Conservation (phyloP, 2,329 filamentous ascomycete species). For the Cladosporium austrohemisphaericum region DNA sequence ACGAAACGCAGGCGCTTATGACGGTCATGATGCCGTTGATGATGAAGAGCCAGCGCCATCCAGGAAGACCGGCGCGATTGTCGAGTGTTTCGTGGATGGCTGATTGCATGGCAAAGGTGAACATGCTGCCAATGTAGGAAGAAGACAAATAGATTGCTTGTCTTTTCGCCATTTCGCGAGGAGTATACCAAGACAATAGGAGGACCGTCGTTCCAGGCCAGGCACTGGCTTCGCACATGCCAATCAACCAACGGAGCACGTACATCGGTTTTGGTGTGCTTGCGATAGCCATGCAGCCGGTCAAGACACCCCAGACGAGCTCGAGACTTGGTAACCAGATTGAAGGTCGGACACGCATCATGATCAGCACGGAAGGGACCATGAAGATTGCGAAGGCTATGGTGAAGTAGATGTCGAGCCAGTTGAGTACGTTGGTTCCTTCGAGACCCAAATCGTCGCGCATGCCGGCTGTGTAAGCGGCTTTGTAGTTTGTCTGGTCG, state of each 20-base stretch:
- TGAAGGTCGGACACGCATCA: slow-evolving; percentile 33
- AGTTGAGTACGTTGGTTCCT: slow-evolving; percentile 39
- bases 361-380: slow-evolving; percentile 36
- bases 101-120: slow-evolving; percentile 59
- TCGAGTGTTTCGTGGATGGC: slow-evolving; percentile 45
- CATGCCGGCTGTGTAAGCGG: slow-evolving; percentile 44
- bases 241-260: slow-evolving; percentile 40
- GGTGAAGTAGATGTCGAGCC: slow-evolving; percentile 34
- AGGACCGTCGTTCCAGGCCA: slow-evolving; percentile 59
- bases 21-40: slow-evolving; percentile 53
- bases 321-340: slow-evolving; percentile 36
- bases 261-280: slow-evolving; percentile 38
- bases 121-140: slow-evolving; percentile 57
- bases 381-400: slow-evolving; percentile 38
- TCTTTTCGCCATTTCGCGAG: slow-evolving; percentile 58
- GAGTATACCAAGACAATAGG: slow-evolving; percentile 59
- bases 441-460: slow-evolving; percentile 37
- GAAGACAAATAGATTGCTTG: slow-evolving; percentile 58
- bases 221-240: slow-evolving; percentile 54
- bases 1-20: background rate
- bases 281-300: slow-evolving; percentile 39
- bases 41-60: slow-evolving; percentile 54
- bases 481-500: slow-evolving; percentile 41
- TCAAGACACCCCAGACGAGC: slow-evolving; percentile 40
- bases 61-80: slow-evolving; percentile 46